Conservation (phyloP, 176 grass and related monocot genomes). For the Oropetium thomaeum region DNA sequence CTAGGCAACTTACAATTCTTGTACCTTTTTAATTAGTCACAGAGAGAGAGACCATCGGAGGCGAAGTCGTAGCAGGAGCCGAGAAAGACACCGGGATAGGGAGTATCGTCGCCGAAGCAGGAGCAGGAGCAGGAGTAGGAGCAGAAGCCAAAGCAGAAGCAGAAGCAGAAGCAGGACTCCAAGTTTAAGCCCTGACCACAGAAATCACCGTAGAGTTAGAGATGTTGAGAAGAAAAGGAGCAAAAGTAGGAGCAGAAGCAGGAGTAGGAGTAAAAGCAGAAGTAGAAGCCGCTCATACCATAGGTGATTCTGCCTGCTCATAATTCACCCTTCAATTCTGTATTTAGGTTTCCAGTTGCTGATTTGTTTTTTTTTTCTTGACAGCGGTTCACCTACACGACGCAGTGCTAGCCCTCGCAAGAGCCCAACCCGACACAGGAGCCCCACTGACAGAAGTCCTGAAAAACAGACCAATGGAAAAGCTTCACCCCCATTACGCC, state of each 20-base stretch:
- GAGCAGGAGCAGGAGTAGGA: conserved; percentile 19
- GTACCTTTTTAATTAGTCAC: conserved; percentile 28
- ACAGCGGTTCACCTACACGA: conserved; percentile 63
- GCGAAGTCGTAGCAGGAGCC: conserved; percentile 51
- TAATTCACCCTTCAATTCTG: neutral
- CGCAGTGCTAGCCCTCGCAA: conserved; percentile 56
- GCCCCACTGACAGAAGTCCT: conserved; percentile 28
- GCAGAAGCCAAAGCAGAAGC: conserved; percentile 23
- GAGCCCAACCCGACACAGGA: conserved; percentile 40
- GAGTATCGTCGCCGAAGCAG: conserved; percentile 43
- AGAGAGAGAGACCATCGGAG: conserved; percentile 53
- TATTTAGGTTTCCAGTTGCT: conserved; percentile 1
- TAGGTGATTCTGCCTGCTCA: conserved; percentile 30
- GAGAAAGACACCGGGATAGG: conserved; percentile 54
- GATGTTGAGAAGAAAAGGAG: conserved; percentile 25
- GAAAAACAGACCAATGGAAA: conserved; percentile 37
- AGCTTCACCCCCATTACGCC: conserved; percentile 31
- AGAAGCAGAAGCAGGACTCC: conserved; percentile 26
- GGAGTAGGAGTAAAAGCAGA: conserved; percentile 1
- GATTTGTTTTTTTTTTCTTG: conserved; percentile 2
- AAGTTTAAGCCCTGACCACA: conserved; percentile 26
- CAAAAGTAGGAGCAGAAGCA: conserved; percentile 6
- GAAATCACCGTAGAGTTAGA: conserved; percentile 20
- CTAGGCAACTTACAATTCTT: conserved; percentile 16
- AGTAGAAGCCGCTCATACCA: conserved; percentile 46